A percentile compares a stretch with the other conserved stretches of the same genome.
phyloP scores from a whole-genome alignment of 106 monocot species.

The Acanthochlamys bracteata region DNA sequence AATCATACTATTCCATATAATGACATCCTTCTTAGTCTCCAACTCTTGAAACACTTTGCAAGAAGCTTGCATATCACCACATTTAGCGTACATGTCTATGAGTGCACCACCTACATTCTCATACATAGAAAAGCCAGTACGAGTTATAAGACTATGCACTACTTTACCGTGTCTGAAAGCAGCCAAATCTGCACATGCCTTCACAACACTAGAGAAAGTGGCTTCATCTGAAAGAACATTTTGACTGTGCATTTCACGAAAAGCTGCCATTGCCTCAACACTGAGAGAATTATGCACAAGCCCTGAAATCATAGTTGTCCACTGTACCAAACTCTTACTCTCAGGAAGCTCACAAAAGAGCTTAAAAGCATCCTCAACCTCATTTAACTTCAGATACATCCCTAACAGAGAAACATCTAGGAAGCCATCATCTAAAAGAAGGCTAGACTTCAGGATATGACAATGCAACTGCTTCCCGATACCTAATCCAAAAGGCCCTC shows the following conservation, averaged over 20 bases:
- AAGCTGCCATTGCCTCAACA: slow-evolving; percentile 31
- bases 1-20: slow-evolving; percentile 64
- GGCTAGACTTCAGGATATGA: slow-evolving; percentile 32
- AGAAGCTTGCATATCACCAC: slow-evolving; percentile 43
- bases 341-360: slow-evolving; percentile 45
- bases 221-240: slow-evolving; percentile 40
- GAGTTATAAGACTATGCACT: slow-evolving; percentile 37
- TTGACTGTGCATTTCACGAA: slow-evolving; percentile 29
- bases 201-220: slow-evolving; percentile 40
- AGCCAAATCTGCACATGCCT: slow-evolving; percentile 55
- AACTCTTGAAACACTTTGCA: slow-evolving; percentile 34
- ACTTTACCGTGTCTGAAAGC: slow-evolving; percentile 32
- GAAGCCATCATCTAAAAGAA: slow-evolving; percentile 23
- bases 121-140: slow-evolving; percentile 30
- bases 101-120: slow-evolving; percentile 33
- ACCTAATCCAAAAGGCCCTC: slow-evolving; percentile 8
- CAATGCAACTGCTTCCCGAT: slow-evolving; percentile 50
- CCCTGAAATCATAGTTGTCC: slow-evolving; percentile 67
- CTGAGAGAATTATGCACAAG: slow-evolving; percentile 35
- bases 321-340: slow-evolving; percentile 28
- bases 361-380: slow-evolving; percentile 32
- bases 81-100: slow-evolving; percentile 77
- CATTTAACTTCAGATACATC: slow-evolving; percentile 47
- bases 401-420: slow-evolving; percentile 37
- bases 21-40: slow-evolving; percentile 25